Evolutionary conservation across 495 filamentous ascomycete species (phyloP), one percentile per base, ranked within the genome.

Genomic region (Trichocladium uniseriatum): DNA sequence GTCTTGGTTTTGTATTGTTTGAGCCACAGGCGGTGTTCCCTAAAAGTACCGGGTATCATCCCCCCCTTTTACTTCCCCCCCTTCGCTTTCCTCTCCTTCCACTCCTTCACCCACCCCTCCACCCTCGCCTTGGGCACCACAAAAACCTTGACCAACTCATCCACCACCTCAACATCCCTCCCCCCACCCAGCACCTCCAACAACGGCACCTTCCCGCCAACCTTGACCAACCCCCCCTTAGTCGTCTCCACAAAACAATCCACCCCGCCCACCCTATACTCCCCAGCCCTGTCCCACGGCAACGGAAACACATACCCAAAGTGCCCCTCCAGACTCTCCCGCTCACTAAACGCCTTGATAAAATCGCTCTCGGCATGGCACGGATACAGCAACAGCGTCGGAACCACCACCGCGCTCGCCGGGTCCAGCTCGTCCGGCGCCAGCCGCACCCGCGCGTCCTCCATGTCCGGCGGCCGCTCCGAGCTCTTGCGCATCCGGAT

Each of bases 181-280:
- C 85, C 82, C 13, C 74, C 68, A n/a, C 71, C 70, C 50, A 97
- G 66, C 45, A 86, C 76, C 69, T 89, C 84, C 52, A 87, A 58
- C 52, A 96, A 60, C 18, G 79, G 70, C 45, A 87, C 67, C 61
- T 89, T 94, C 77, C 83, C 87, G n/a, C 92, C 91, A 0, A 86
- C 82, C 67, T 94, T 95, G 48, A 91, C 75, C 55, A 98, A 57
- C 10, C 92, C 94, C 0, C 90, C 89, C 0, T 72, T 69, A 14
- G 70, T 60, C 1, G 88, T 97, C 70, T 95, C 86, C 75, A 90
- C 85, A 61, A 84, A 98, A 55, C 85, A 90, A 56, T 95, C 89
- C n/a, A 96, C 86, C 6, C 70, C 64, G 0, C 68, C 66, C 0
- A 70, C 55, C 8, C 65, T 72, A 55, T 94, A 95, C 57, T 84